A percentile compares a stretch with the other conserved stretches of the same genome.
Evolutionary conservation across 805 yeast genomes (phyloP).

Genomic region (Crinitomyces ghanaensis): DNA sequence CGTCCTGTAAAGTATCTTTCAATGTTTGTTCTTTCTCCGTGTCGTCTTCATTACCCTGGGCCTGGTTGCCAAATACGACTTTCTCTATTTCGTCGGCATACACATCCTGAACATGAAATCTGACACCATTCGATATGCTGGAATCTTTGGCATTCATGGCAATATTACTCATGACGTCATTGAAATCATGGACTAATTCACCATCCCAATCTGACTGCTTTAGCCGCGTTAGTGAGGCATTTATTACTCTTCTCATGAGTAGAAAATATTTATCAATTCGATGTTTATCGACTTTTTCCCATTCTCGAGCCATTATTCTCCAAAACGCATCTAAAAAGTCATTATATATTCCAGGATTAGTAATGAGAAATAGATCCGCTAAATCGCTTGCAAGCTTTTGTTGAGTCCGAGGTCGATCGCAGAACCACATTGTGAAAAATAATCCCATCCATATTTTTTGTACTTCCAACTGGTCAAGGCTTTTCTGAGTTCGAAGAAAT

Average conservation of each 20-base stretch:
- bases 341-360: constrained; percentile 32
- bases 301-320: constrained; percentile 65
- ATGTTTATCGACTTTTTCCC: constrained; percentile 72
- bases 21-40: constrained; percentile 17
- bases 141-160: constrained; percentile 39
- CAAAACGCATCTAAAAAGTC: constrained; percentile 67
- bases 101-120: constrained; percentile 78
- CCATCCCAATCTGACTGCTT: constrained; percentile 43
- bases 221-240: constrained; percentile 51
- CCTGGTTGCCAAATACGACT: constrained; percentile 39
- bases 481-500: constrained; percentile 37
- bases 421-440: constrained; percentile 91
- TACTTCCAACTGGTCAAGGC: constrained; percentile 39
- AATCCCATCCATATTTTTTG: constrained; percentile 95
- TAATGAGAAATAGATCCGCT: constrained; percentile 37
- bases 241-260: constrained; percentile 65
- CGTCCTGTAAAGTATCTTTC: constrained; percentile 25
- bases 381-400: constrained; percentile 67
- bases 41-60: constrained; percentile 27
- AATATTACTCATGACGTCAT: constrained; percentile 32
- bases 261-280: constrained; percentile 80
- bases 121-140: constrained; percentile 59
- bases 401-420: constrained; percentile 89
- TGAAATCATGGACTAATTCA: constrained; percentile 30
- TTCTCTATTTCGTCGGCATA: constrained; percentile 74